Conservation (phyloP, 1,284 basidiomycete genomes). For the Anthracocystis panici-leucophaei region DNA sequence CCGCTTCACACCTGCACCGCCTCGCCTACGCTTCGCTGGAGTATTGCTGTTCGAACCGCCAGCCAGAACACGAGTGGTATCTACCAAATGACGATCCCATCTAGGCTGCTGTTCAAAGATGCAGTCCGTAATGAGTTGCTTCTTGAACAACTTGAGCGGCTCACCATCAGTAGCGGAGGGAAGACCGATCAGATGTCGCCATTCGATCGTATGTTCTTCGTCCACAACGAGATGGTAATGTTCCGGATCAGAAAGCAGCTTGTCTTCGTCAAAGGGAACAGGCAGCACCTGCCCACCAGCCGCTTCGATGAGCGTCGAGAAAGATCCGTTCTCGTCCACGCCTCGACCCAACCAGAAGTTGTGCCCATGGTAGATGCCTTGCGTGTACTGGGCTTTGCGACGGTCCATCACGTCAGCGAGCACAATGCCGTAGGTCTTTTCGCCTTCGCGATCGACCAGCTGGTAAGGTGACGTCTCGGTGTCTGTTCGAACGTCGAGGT, state of each 20-base stretch:
- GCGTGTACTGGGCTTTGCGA: constrained; percentile 9
- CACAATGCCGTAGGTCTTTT: constrained; percentile 32
- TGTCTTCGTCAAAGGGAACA: constrained; percentile 25
- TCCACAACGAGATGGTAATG: constrained; percentile 32
- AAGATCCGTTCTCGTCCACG: constrained; percentile 28
- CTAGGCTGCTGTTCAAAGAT: constrained; percentile 40
- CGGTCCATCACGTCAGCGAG: constrained; percentile 36
- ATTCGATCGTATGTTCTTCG: constrained; percentile 30
- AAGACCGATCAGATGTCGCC: constrained; percentile 25
- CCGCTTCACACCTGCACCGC: constrained; percentile 12
- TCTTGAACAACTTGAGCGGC: constrained; percentile 35
- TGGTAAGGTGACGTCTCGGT: background rate
- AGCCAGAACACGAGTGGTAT: constrained; percentile 3
- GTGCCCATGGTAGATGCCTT: constrained; percentile 38
- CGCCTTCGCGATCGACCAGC: constrained; percentile 23
- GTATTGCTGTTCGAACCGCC: constrained; percentile 8
- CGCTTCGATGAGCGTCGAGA: constrained; percentile 34
- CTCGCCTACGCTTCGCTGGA: constrained; percentile 22
- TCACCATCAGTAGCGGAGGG: constrained; percentile 13
- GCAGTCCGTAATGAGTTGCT: constrained; percentile 38
- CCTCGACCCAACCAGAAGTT: constrained; percentile 46
- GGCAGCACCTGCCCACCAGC: constrained; percentile 30
- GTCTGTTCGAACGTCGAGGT: background rate
- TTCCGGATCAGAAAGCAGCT: constrained; percentile 32
- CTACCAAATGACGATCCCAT: constrained; percentile 39